Evolutionary conservation across 768 basidiomycete genomes (phyloP).

Genomic region (Panaeolus papilionaceus): DNA sequence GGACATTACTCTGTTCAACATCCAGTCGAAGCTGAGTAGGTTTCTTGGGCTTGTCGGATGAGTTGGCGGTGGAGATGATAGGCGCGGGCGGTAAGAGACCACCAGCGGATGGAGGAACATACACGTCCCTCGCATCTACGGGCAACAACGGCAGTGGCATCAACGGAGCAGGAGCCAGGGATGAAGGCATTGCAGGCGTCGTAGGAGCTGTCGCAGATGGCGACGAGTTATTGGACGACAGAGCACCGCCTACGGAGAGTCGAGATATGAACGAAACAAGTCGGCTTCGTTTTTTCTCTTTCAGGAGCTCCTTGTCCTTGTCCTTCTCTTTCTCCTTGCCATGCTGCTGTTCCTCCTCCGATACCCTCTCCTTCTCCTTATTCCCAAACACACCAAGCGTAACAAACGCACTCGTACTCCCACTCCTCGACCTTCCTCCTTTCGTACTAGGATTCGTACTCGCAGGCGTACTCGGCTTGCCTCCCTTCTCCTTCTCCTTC

Average conservation of each 20-base stretch:
- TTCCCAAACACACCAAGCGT: constrained; percentile 3
- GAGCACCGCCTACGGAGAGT: constrained; percentile 15
- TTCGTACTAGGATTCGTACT: background rate
- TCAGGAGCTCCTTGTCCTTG: constrained; percentile 7
- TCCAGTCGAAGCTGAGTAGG: background rate
- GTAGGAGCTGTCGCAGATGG: background rate
- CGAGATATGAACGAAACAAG: constrained; percentile 22
- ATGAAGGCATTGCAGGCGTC: background rate
- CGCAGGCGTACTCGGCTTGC: constrained; percentile 1
- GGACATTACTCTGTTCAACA: background rate
- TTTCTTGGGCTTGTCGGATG: constrained; percentile 6
- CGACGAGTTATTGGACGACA: background rate
- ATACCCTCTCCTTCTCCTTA: constrained; percentile 8
- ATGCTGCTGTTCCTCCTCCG: constrained; percentile 8
- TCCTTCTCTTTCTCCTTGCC: constrained; percentile 16
- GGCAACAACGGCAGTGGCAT: background rate
- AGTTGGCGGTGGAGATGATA: background rate
- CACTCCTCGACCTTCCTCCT: constrained; percentile 4
- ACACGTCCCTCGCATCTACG: background rate
- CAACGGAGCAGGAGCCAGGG: background rate
- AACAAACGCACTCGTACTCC: background rate
- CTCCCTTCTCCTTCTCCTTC: background rate
- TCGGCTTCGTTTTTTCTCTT: constrained; percentile 21
- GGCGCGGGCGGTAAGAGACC: background rate
- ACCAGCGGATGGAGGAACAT: background rate